These are phyloP conservation scores for Lipomyces spencermartinsiae DNA, from an alignment of 805 yeast species.

Conservation along the genomic window DNA sequence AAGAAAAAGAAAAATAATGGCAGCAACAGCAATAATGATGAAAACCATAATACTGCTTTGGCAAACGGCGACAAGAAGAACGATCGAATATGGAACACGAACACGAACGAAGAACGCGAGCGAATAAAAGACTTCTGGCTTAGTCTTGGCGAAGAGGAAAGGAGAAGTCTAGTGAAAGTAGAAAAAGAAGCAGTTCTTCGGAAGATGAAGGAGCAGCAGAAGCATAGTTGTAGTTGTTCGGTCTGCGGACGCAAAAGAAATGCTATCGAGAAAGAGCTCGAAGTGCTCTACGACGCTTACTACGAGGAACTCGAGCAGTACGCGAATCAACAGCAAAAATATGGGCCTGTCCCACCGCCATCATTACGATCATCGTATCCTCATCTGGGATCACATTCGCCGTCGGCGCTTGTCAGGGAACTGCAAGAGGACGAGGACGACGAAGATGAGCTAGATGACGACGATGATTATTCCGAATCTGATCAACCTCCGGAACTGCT, in stretches of 20 bases:
- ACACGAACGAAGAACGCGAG: constrained; percentile 58
- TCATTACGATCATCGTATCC: constrained; percentile 26
- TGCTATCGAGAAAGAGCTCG: constrained; percentile 78
- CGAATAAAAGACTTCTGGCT: constrained; percentile 69
- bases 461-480: constrained; percentile 32
- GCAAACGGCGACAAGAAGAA: constrained; percentile 27
- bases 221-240: constrained; percentile 68
- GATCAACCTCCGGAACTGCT: constrained; percentile 28
- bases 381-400: constrained; percentile 17
- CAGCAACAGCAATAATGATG: not conserved
- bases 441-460: constrained; percentile 35
- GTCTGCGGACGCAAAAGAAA: constrained; percentile 77
- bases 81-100: constrained; percentile 55
- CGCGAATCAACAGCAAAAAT: constrained; percentile 40
- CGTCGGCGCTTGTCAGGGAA: constrained; percentile 28
- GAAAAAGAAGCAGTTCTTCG: constrained; percentile 73
- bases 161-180: constrained; percentile 65
- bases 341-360: constrained; percentile 35
- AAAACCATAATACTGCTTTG: not conserved
- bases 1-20: constrained; percentile 29
- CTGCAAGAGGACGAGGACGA: constrained; percentile 36
- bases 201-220: constrained; percentile 65
- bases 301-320: constrained; percentile 57
- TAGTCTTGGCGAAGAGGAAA: constrained; percentile 63
- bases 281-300: constrained; percentile 71